Conservation (phyloP, 2,329 filamentous ascomycete species). For the Pyrenochaeta sp. region DNA sequence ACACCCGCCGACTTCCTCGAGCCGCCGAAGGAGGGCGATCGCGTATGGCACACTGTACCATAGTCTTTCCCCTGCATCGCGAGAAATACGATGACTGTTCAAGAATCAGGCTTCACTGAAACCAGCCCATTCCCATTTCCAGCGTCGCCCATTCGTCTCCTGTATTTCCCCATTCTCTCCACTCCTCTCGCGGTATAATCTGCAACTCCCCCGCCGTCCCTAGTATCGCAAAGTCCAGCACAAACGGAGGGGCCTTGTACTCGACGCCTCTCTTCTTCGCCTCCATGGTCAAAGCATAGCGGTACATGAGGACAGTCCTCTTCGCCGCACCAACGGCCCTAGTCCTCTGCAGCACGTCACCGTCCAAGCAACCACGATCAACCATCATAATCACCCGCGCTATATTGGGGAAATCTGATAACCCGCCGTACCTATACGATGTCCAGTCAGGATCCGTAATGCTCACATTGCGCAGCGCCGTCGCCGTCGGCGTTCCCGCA, state of each 20-base stretch:
- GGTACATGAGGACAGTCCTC: constrained; percentile 28
- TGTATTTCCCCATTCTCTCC: constrained; percentile 17
- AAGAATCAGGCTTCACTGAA: too few relatives aligned
- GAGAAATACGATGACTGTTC: too few relatives aligned
- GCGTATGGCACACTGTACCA: constrained; percentile 26
- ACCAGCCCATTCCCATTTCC: too few relatives aligned
- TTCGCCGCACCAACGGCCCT: constrained; percentile 22
- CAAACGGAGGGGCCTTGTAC: constrained; percentile 3
- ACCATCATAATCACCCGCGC: constrained; percentile 26
- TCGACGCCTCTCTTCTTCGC: constrained; percentile 1
- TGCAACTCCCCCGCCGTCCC: constrained; percentile 5
- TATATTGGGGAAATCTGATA: constrained; percentile 25
- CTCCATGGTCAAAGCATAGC: constrained; percentile 10
- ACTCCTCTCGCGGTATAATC: constrained; percentile 13
- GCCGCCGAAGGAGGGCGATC: constrained; percentile 45
- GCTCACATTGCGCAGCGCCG: constrained; percentile 15
- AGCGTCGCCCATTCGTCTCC: constrained; percentile 16
- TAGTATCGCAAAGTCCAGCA: constrained; percentile 20
- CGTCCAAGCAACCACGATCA: constrained; percentile 9
- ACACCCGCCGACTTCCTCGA: constrained; percentile 51
- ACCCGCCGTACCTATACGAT: constrained; percentile 22
- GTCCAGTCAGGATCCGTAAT: constrained; percentile 22
- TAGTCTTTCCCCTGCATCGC: too few relatives aligned
- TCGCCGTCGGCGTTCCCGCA: constrained; percentile 8
- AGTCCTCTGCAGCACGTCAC: constrained; percentile 9